These are phyloP conservation scores for Rhododendron molle DNA, from an alignment of 148 eudicot species.

Conservation along the genomic window DNA sequence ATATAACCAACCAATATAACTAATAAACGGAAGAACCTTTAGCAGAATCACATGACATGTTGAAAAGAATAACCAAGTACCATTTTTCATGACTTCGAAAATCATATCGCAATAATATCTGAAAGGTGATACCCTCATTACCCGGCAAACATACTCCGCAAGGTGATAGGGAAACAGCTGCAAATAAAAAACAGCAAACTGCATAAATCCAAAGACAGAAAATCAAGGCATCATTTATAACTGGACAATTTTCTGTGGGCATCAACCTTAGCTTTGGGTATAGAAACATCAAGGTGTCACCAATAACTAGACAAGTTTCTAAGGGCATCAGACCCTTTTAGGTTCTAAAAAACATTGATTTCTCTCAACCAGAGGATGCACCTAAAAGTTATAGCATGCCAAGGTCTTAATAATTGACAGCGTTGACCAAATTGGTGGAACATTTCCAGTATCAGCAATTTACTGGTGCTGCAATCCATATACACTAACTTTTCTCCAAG, in stretches of 20 bases:
- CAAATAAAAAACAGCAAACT: conserved; percentile 23
- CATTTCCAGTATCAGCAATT: neutral
- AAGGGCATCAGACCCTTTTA: neutral
- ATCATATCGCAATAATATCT: conserved; percentile 92
- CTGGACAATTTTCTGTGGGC: neutral
- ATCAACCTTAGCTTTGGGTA: neutral
- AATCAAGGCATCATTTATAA: neutral
- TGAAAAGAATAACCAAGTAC: conserved; percentile 36
- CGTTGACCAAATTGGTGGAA: neutral
- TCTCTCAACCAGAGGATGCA: neutral
- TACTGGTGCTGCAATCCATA: neutral
- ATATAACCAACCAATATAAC: neutral
- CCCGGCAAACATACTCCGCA: conserved; percentile 93
- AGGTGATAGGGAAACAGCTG: conserved; percentile 99
- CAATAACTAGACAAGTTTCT: neutral
- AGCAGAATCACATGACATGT: conserved; percentile 1
- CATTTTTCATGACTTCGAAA: conserved; percentile 97
- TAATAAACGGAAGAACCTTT: conserved; percentile 7
- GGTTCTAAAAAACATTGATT: too few species aligned
- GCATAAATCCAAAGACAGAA: neutral
- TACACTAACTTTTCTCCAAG: neutral
- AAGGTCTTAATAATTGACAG: neutral
- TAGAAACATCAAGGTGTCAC: neutral
- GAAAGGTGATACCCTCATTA: conserved; percentile 95
- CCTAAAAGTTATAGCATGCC: neutral